phyloP scores from a whole-genome alignment of 208 protist species.

The Trypanosoma cruzi region DNA sequence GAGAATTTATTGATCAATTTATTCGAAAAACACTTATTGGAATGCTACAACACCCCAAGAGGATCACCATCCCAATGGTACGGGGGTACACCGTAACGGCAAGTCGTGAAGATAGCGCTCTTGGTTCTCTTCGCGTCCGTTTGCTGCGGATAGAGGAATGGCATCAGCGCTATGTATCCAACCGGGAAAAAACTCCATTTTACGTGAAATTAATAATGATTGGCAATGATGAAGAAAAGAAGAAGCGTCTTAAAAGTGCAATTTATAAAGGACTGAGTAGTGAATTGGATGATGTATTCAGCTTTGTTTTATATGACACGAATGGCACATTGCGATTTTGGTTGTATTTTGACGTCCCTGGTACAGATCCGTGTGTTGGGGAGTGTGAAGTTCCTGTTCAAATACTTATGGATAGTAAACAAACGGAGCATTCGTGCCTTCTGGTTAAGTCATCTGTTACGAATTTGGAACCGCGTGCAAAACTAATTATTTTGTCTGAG shows the following conservation, averaged over 20 bases:
- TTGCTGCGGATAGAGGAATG: slow-evolving; percentile 52
- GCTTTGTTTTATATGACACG: slow-evolving; percentile 66
- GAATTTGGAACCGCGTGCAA: slow-evolving; percentile 37
- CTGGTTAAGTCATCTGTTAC: slow-evolving; percentile 40
- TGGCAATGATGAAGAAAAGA: slow-evolving; percentile 20
- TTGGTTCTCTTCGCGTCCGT: slow-evolving; percentile 57
- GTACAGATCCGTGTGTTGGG: slow-evolving; percentile 57
- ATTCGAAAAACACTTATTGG: slow-evolving; percentile 70
- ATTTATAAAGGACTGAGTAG: slow-evolving; percentile 59
- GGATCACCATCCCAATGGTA: slow-evolving; percentile 53
- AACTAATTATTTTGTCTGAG: slow-evolving; percentile 43
- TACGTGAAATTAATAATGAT: slow-evolving; percentile 58
- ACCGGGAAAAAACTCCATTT: slow-evolving; percentile 61
- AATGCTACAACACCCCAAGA: slow-evolving; percentile 64
- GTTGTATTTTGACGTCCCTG: slow-evolving; percentile 74
- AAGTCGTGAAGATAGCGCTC: slow-evolving; percentile 40
- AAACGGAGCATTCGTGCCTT: slow-evolving; percentile 38
- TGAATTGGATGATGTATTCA: slow-evolving; percentile 50
- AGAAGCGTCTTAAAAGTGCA: slow-evolving; percentile 45
- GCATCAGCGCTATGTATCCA: slow-evolving; percentile 49
- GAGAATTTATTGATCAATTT: slow-evolving; percentile 63
- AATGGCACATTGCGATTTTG: slow-evolving; percentile 56
- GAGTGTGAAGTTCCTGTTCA: slow-evolving; percentile 47
- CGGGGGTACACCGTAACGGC: slow-evolving; percentile 48
- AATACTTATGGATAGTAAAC: slow-evolving; percentile 41